Evolutionary conservation across 2,329 filamentous ascomycete genomes (phyloP).

Genomic region (Akanthomyces lecanii): DNA sequence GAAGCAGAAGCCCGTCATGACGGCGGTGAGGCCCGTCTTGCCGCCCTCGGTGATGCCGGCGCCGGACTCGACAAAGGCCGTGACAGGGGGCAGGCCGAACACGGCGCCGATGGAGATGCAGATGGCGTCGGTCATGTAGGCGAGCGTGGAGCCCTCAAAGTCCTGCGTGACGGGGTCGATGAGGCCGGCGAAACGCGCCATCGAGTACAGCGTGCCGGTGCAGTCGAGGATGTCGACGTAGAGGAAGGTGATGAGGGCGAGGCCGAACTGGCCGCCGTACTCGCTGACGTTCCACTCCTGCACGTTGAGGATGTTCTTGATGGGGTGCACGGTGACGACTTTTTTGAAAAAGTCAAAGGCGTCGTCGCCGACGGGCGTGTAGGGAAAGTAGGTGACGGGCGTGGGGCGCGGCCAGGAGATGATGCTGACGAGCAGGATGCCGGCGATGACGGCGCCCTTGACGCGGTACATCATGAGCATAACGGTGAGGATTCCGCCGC

Average conservation of each 20-base stretch:
- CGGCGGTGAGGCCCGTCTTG: constrained; percentile 77
- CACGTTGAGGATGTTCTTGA: constrained; percentile 62
- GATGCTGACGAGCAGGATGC: constrained; percentile 78
- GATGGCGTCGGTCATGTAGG: constrained; percentile 79
- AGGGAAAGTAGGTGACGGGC: constrained; percentile 74
- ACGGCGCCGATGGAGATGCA: constrained; percentile 74
- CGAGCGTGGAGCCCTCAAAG: constrained; percentile 79
- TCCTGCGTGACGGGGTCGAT: constrained; percentile 81
- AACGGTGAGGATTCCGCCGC: constrained; percentile 74
- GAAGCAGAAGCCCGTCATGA: constrained; percentile 75
- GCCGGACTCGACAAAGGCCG: constrained; percentile 84
- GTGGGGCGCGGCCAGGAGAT: constrained; percentile 83
- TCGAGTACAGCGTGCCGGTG: constrained; percentile 83
- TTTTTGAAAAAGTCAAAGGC: constrained; percentile 83
- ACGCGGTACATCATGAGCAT: constrained; percentile 80
- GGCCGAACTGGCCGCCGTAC: constrained; percentile 71
- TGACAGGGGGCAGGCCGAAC: constrained; percentile 75
- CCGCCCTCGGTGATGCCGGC: constrained; percentile 86
- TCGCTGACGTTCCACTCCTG: constrained; percentile 69
- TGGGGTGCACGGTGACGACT: constrained; percentile 79
- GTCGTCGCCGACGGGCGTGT: constrained; percentile 63
- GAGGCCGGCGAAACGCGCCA: constrained; percentile 75
- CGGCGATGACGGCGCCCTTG: constrained; percentile 80
- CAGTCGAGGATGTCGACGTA: constrained; percentile 88
- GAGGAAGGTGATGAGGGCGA: constrained; percentile 82